Evolutionary conservation across 768 basidiomycete species (phyloP), one percentile per base, ranked within the genome.

Genomic region (Piloderma croceum): DNA sequence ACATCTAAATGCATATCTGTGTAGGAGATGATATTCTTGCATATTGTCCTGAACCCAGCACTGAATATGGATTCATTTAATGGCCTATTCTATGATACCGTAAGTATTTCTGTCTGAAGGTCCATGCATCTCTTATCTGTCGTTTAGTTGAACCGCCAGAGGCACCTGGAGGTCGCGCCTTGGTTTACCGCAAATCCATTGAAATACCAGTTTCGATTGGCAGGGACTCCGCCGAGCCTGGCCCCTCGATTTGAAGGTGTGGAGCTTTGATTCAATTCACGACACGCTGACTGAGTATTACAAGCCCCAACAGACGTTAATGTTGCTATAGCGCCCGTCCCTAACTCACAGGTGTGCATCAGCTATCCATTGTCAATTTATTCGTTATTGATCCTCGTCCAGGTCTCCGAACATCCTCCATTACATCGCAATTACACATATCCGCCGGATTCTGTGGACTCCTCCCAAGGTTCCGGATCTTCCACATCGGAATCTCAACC

Each of bases 11-110:
- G 32, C 22, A 19, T 19, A 45, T 36, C 41, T 38, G 39, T 42
- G 37, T 49, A 82, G 81, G 63, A 68, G 32, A 60, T 69, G 35
- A 76, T 81, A 34, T 71, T 73, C 41, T 75, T 73, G 47, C 81
- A 81, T 54, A 63, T 82, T 62, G 67, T 81, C 36, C 60, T 77
- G 40, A 67, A 63, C 38, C 50, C 70, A 38, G 63, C 62, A 45
- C 65, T 70, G 40, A 64, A 73, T 48, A 70, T 74, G 68, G 47
- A 59, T 6, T 49, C 66, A 15, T 63, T 80, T 39, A 65, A 58
- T 24, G 63, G 65, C 24, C 55, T 82, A 34, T 65, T 81, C 61
- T 62, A 69, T 36, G 59, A 71, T 58, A 67, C 61, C 53, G 70
- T 74, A 53, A 60, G 66, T n/a, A 53, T 7, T 33, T 13, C 24